Conservation (phyloP, 805 yeast genomes). For the Candida glaebosa region DNA sequence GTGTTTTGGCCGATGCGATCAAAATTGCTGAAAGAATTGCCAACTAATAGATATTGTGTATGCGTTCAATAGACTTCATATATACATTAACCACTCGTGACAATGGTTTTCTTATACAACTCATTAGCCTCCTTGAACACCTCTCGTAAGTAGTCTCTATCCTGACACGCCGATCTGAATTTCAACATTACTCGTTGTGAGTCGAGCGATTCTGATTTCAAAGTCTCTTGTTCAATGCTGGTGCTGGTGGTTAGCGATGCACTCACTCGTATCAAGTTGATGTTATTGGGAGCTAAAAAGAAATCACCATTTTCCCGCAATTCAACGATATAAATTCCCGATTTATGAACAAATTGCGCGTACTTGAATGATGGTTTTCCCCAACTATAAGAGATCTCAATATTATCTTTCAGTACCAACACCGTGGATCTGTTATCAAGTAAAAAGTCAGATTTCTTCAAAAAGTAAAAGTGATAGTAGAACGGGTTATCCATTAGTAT, state of each 20-base stretch:
- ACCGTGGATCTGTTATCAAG: conserved; percentile 76
- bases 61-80: conserved; percentile 1
- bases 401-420: conserved; percentile 49
- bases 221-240: conserved; percentile 22
- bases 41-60: conserved; percentile 17
- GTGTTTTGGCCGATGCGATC: conserved; percentile 90
- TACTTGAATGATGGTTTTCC: conserved; percentile 78
- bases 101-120: conserved; percentile 27
- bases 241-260: conserved; percentile 23
- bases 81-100: conserved; percentile 1
- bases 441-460: conserved; percentile 69
- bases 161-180: conserved; percentile 60
- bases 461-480: conserved; percentile 73
- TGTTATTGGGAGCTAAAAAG: conserved; percentile 82
- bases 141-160: conserved; percentile 43
- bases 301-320: conserved; percentile 73
- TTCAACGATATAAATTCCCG: conserved; percentile 90
- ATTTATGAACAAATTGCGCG: conserved; percentile 84
- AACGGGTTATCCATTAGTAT: conserved; percentile 52
- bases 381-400: conserved; percentile 85
- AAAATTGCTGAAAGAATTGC: conserved; percentile 87
- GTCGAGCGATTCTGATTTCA: conserved; percentile 43
- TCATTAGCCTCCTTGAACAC: conserved; percentile 60
- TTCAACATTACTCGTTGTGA: conserved; percentile 72
- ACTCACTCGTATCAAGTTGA: conserved; percentile 72